Evolutionary conservation across 2,329 filamentous ascomycete genomes (phyloP).

Genomic region (Fusarium udum): DNA sequence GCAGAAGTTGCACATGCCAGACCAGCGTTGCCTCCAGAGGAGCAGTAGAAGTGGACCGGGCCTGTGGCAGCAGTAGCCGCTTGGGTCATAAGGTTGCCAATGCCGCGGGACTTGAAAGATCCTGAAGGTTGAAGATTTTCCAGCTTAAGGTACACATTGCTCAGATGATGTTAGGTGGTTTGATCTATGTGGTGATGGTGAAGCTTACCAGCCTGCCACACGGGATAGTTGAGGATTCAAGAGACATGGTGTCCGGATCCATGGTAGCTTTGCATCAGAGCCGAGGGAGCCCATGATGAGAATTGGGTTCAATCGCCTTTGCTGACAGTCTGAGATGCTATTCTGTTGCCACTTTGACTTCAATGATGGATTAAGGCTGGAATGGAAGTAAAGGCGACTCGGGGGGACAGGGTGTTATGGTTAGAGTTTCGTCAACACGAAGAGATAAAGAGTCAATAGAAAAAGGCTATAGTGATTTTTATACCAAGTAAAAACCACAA

Average conservation of each 20-base stretch:
- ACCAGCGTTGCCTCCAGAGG: conserved; percentile 85
- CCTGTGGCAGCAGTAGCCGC: conserved; percentile 47
- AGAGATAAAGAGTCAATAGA: not conserved
- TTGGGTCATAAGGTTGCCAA: conserved; percentile 73
- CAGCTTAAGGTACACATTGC: conserved; percentile 85
- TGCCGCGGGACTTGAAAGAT: conserved; percentile 85
- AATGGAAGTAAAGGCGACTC: not conserved
- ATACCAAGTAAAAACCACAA: not conserved
- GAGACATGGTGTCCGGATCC: conserved; percentile 77
- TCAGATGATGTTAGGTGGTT: conserved; percentile 40
- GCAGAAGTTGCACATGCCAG: conserved; percentile 83
- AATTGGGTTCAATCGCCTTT: not conserved
- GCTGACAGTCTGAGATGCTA: not conserved
- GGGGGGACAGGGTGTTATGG: not conserved
- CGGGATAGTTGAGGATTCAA: conserved; percentile 73
- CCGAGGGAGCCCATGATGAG: conserved; percentile 54
- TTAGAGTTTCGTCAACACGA: not conserved
- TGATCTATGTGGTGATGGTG: not conserved
- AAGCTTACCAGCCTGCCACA: conserved; percentile 74
- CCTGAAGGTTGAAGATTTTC: conserved; percentile 86
- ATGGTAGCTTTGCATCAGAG: conserved; percentile 60
- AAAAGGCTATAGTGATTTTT: not conserved
- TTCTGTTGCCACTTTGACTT: conserved; percentile 1
- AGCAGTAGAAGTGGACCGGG: conserved; percentile 77
- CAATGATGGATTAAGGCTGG: not conserved